Percentiles rank a stretch among this genome's conserved stretches.
phyloP scores from a whole-genome alignment of 352 stramenopile genomes.

The Saprolegnia diclina region DNA sequence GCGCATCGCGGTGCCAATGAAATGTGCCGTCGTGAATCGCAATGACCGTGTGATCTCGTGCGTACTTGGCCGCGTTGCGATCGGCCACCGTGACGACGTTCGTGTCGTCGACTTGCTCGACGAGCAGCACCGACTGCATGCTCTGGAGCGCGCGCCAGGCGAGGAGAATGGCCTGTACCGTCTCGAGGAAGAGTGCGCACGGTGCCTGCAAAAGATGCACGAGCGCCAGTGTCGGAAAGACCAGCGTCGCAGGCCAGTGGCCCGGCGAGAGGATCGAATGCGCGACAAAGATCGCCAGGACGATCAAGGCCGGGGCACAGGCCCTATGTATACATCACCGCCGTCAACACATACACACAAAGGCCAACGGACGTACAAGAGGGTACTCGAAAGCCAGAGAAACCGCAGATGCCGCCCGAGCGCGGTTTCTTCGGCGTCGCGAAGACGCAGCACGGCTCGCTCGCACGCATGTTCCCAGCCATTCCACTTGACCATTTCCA shows the following conservation, averaged over 20 bases:
- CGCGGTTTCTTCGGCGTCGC: not conserved
- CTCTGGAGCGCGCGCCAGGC: not conserved
- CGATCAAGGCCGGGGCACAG: not conserved
- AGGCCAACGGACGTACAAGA: not conserved
- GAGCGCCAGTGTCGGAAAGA: not conserved
- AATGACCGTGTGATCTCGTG: slow-evolving; percentile 9
- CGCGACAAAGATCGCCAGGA: not conserved
- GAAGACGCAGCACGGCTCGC: not conserved
- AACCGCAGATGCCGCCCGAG: not conserved
- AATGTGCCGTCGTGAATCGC: slow-evolving; percentile 16
- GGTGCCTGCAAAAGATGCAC: not conserved
- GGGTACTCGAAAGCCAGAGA: not conserved
- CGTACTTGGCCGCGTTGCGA: slow-evolving; percentile 11
- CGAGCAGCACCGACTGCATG: not conserved
- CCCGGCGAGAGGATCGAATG: not conserved
- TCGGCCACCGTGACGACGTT: slow-evolving; percentile 6
- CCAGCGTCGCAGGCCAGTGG: not conserved
- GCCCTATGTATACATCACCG: not conserved
- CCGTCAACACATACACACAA: not conserved
- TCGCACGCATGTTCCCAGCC: slow-evolving; percentile 4
- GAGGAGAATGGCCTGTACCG: not conserved
- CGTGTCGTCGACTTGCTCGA: slow-evolving; percentile 1
- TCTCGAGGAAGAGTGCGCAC: not conserved
- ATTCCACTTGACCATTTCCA: slow-evolving; percentile 24
- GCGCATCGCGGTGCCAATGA: not conserved